Base-by-base conservation (phyloP, 208 protist genomes). In the Acanthamoeba lenticulata region DNA sequence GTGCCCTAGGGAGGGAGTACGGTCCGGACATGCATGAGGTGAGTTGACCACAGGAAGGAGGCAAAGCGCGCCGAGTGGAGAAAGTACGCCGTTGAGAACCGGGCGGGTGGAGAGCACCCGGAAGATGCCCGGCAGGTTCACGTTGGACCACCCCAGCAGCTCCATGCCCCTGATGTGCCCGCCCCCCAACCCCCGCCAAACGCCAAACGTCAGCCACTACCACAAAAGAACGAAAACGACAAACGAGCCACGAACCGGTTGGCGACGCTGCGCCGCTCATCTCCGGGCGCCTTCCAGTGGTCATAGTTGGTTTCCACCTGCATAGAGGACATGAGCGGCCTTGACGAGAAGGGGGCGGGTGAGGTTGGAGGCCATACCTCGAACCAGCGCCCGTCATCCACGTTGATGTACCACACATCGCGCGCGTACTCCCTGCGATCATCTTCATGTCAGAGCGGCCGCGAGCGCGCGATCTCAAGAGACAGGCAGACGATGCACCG, bases 251-350 rank as follows among this genome's bases (percentile, higher is more conserved):
- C 44, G 5, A 49, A 79, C 69, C 42, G 17, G 44, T 85, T 85
- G 42, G 74, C 74, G 2, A 85, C 74, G 6, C 44, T 24, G 45
- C 74, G 74, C 45, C 74, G 49, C 27, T 19, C 2, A 40, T 85
- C 74, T 17, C 55, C 74, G 13, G 74, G 74, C 2, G 74, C 17
- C 45, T 57, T 55, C 74, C 74, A 85, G 45, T 85, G 74, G 42
- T 85, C 74, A 19, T 57, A 17, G 74, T 85, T 85, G 38, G 74
- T 85, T 36, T 85, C 42, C n/a, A 55, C 72, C 72, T 83, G 38
- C 19, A 57, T 9, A 19, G 49, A 72, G 7, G 38, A 72, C 9
- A 9, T 7, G 62, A 32, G n/a, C 2, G 6, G 1, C 29, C 27
- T 7, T 7, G n/a, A 72, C 11, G 17, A 72, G 17, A 38, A 4